A percentile compares a stretch with the other conserved stretches of the same genome.
Evolutionary conservation across 192 early-diverging fungal species (phyloP).

Genomic region (Entomortierella lignicola): DNA sequence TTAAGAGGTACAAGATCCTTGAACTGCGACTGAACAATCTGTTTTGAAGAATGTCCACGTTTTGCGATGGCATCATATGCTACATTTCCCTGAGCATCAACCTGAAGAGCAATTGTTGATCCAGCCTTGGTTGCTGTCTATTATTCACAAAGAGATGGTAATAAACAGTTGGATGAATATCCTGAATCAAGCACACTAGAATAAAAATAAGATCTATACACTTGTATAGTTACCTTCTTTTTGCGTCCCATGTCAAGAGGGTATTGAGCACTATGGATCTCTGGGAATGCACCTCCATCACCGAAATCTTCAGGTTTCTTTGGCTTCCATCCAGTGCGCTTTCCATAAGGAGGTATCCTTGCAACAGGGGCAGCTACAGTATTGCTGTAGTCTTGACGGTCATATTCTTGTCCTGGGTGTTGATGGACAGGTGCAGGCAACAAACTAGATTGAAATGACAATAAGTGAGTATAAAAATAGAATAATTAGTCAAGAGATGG

Average conservation of each 20-base stretch:
- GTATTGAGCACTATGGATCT: constrained; percentile 92
- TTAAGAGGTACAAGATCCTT: constrained; percentile 83
- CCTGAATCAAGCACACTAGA: no score
- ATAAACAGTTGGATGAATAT: no score
- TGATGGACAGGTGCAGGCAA: constrained; percentile 49
- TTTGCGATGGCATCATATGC: constrained; percentile 90
- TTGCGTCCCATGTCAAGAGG: constrained; percentile 94
- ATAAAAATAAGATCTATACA: no score
- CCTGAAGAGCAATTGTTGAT: constrained; percentile 85
- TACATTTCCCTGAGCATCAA: constrained; percentile 89
- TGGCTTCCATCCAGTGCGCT: constrained; percentile 84
- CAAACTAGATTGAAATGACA: constrained; percentile 22
- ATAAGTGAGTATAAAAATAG: neutral
- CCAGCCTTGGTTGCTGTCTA: constrained; percentile 53
- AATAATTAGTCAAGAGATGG: neutral
- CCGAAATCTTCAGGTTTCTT: constrained; percentile 88
- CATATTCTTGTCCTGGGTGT: constrained; percentile 41
- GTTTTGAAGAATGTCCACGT: constrained; percentile 76
- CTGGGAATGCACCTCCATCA: constrained; percentile 97
- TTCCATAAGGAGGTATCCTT: constrained; percentile 80
- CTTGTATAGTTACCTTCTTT: constrained; percentile 64
- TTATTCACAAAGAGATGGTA: no score
- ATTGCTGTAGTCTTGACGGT: constrained; percentile 26
- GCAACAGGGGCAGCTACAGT: constrained; percentile 23
- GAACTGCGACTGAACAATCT: constrained; percentile 85